These are phyloP conservation scores for Trichosanthes truncata DNA, from an alignment of 306 rosid species.

Conservation along the genomic window DNA sequence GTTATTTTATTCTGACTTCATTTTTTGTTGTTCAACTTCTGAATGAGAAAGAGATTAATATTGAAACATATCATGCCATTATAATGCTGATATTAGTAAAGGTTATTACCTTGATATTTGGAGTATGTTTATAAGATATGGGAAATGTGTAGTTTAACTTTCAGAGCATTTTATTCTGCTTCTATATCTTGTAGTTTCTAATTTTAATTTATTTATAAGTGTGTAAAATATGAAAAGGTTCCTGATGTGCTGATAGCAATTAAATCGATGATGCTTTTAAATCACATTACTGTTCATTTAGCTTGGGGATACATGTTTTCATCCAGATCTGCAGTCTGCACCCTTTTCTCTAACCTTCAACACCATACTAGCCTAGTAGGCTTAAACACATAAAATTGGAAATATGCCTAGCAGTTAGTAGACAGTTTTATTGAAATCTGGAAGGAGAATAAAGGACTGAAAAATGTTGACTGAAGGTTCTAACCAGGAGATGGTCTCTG, in stretches of 20 bases:
- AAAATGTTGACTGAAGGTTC: not conserved
- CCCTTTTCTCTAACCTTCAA: not conserved
- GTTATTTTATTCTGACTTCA: not conserved
- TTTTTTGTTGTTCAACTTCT: not conserved
- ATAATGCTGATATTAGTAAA: not conserved
- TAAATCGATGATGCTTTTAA: not conserved
- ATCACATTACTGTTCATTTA: not conserved
- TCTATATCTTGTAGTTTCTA: not conserved
- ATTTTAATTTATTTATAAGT: not conserved
- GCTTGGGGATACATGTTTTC: not conserved
- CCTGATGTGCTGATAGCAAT: not conserved
- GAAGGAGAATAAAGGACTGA: not conserved
- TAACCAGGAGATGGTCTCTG: not conserved
- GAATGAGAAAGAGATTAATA: not conserved
- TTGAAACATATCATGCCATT: not conserved
- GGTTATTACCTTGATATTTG: not conserved
- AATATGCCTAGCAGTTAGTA: not conserved
- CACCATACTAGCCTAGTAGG: not conserved
- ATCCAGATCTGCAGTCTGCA: not conserved
- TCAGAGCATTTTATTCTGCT: not conserved
- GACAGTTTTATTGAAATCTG: not conserved
- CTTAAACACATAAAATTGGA: not conserved
- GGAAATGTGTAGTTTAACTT: not conserved
- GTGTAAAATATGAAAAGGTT: not conserved
- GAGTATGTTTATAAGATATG: not conserved